These are phyloP conservation scores for Trichoderma harzianum DNA, from an alignment of 2,329 filamentous ascomycete species.

Conservation along the genomic window DNA sequence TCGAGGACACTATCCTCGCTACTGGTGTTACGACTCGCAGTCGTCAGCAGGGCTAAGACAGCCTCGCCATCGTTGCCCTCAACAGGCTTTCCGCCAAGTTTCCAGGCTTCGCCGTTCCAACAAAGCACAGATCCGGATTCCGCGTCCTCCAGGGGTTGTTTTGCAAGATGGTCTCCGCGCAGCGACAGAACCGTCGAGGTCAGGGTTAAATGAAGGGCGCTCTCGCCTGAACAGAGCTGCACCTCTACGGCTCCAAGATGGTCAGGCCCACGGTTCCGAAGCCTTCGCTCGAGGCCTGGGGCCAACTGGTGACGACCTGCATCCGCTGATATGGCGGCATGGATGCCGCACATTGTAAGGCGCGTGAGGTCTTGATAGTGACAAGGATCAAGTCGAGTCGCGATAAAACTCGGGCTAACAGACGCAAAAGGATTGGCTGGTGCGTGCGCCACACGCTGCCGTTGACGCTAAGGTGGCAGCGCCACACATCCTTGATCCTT, in stretches of 20 bases:
- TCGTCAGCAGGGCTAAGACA: constrained; percentile 60
- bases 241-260: constrained; percentile 46
- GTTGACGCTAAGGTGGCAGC: neutral
- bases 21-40: constrained; percentile 34
- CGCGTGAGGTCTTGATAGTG: neutral
- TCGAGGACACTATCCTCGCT: constrained; percentile 39
- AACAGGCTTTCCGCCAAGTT: constrained; percentile 56
- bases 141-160: constrained; percentile 67
- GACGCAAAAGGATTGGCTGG: neutral
- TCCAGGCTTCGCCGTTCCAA: constrained; percentile 99
- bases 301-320: constrained; percentile 28
- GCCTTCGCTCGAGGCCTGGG: constrained; percentile 40
- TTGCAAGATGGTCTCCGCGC: constrained; percentile 67
- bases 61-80: constrained; percentile 73
- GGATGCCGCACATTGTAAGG: constrained; percentile 58
- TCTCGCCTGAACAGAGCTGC: constrained; percentile 23
- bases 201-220: constrained; percentile 54
- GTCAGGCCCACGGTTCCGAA: constrained; percentile 59
- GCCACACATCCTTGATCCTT: neutral
- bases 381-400: neutral
- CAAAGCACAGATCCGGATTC: constrained; percentile 66
- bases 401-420: neutral
- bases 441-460: constrained; percentile 3
- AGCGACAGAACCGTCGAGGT: constrained; percentile 86
- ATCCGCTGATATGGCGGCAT: constrained; percentile 45